Evolutionary conservation across 768 basidiomycete species (phyloP), one percentile per base, ranked within the genome.

Genomic region (Rubroboletus satanas): DNA sequence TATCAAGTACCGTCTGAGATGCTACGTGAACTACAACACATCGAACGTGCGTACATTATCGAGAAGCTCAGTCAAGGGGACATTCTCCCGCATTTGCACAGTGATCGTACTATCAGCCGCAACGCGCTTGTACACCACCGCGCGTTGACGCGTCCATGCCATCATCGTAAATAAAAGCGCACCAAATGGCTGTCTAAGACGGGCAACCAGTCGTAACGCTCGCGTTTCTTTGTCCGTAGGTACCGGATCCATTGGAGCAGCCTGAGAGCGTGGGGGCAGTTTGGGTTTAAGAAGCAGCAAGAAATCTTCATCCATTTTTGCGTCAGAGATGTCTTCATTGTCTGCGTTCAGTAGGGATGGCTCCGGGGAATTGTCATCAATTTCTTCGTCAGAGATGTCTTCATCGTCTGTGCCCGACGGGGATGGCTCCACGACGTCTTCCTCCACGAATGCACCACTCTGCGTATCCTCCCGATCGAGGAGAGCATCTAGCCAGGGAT

Each of bases 401-500:
- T 32, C 38, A 11, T 41, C 7, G 4, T 41, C 49, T 21, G 5
- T 1, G 1, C 3, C 3, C 1, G 11, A 28, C 18, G 29, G 10
- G 37, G 39, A 49, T 6, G 42, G n/a, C 7, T 38, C 26, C 4
- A 2, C 18, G 4, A 35, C 11, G 4, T 36, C 33, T 5, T 31
- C 35, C 4, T 43, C 33, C 3, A 18, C 3, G 35, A 17, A 18
- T 2, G 3, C 1, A 7, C 32, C 18, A 5, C 8, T 9, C 6
- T 41, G 31, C 0, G 5, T 11, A 5, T 43, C 31, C 8, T 42
- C 43, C 2, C 21, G 39, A 3, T 48, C 49, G 5, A 53, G 9
- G 29, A 55, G 29, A 14, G 17, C 6, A n/a, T 57, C 37, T 2
- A 57, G 21, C 57, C 57, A 55, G 0, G 57, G 54, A 11, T 58